Percentiles rank a stretch among this genome's conserved stretches.
phyloP scores from a whole-genome alignment of 495 filamentous ascomycete genomes.

The Bacidia gigantensis region DNA sequence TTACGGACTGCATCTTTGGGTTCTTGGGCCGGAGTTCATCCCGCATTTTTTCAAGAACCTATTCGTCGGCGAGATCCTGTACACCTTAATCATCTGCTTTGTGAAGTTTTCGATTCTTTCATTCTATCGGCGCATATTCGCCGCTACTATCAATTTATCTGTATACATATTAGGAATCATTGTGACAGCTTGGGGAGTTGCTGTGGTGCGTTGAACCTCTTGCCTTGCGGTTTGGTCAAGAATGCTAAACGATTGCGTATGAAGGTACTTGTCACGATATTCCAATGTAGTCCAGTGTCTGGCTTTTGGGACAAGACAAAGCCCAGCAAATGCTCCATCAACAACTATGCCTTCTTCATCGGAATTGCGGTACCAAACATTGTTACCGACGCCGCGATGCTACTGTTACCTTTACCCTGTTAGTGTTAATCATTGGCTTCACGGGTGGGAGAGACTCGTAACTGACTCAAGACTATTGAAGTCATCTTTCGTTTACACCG shows the following conservation, averaged over 20 bases:
- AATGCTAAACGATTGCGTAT: not conserved
- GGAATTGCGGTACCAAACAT: conserved; percentile 24
- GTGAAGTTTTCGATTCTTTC: conserved; percentile 17
- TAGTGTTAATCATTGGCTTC: too few species aligned
- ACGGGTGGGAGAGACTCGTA: too few species aligned
- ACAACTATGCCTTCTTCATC: conserved; percentile 1
- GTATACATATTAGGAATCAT: conserved; percentile 5
- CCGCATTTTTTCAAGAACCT: conserved; percentile 8
- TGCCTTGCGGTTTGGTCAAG: not conserved
- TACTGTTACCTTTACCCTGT: conserved; percentile 37
- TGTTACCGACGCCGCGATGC: conserved; percentile 34
- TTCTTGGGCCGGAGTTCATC: not conserved
- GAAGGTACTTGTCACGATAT: conserved; percentile 3
- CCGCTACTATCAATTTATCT: not conserved
- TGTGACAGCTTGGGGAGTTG: conserved; percentile 4
- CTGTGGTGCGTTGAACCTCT: conserved; percentile 1
- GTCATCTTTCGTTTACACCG: conserved; percentile 30
- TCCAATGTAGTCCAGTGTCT: conserved; percentile 4
- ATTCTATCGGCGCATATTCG: conserved; percentile 17
- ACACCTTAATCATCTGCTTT: conserved; percentile 6
- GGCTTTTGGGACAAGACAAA: not conserved
- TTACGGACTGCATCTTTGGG: conserved; percentile 8
- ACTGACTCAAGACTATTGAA: too few species aligned
- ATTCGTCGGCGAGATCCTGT: conserved; percentile 14
- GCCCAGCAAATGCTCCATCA: not conserved